Percentiles rank a stretch among this genome's conserved stretches.
Evolutionary conservation across 495 filamentous ascomycete species (phyloP).

Genomic region (Amorphotheca resinae): DNA sequence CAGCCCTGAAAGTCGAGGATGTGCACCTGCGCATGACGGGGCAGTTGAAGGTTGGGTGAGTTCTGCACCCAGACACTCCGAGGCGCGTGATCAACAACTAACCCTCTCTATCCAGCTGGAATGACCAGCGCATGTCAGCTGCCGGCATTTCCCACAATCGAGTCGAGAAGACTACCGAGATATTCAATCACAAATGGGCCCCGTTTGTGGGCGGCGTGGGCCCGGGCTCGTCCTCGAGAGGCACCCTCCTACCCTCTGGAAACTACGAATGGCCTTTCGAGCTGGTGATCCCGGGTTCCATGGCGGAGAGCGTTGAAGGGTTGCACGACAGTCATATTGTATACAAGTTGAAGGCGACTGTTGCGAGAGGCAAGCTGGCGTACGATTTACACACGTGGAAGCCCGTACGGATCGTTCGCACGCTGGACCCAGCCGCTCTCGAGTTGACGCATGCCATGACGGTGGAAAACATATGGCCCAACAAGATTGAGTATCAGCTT

Average conservation of each 20-base stretch:
- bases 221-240: slow-evolving; percentile 28
- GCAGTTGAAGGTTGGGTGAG: slow-evolving; percentile 56
- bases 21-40: slow-evolving; percentile 62
- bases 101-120: slow-evolving; percentile 27
- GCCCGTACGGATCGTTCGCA: slow-evolving; percentile 77
- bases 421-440: slow-evolving; percentile 64
- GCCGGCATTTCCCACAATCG: slow-evolving; percentile 36
- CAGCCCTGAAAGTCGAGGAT: slow-evolving; percentile 56
- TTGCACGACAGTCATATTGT: slow-evolving; percentile 66
- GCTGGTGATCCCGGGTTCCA: slow-evolving; percentile 58
- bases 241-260: slow-evolving; percentile 54
- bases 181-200: slow-evolving; percentile 34
- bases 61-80: background rate
- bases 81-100: too few species aligned
- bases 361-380: slow-evolving; percentile 65
- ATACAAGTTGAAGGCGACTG: slow-evolving; percentile 79
- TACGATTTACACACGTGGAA: slow-evolving; percentile 69
- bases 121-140: slow-evolving; percentile 34
- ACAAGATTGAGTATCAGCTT: slow-evolving; percentile 89
- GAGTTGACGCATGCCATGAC: slow-evolving; percentile 82
- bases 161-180: slow-evolving; percentile 29
- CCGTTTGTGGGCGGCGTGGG: slow-evolving; percentile 28
- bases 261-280: slow-evolving; percentile 92
- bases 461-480: slow-evolving; percentile 89
- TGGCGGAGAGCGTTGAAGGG: slow-evolving; percentile 83